Conservation (phyloP, 805 yeast species). For the Priceomyces medius region DNA sequence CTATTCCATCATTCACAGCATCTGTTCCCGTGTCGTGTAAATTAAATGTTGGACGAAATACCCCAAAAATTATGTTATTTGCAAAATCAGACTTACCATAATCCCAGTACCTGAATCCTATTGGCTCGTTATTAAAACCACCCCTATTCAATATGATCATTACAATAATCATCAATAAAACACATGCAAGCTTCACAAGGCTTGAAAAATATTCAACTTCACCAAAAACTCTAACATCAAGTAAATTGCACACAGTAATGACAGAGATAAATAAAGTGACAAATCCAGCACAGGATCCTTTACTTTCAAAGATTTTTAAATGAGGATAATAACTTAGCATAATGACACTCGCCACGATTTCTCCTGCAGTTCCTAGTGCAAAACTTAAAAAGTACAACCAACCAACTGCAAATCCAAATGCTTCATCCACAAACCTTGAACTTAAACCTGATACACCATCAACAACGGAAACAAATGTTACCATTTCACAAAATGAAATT, state of each 20-base stretch:
- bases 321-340: conserved; percentile 67
- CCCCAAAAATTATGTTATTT: conserved; percentile 57
- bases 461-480: conserved; percentile 73
- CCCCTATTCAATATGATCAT: conserved; percentile 69
- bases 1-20: conserved; percentile 54
- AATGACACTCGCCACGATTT: conserved; percentile 76
- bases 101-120: conserved; percentile 77
- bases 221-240: conserved; percentile 72
- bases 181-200: conserved; percentile 52
- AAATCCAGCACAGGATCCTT: conserved; percentile 54
- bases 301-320: conserved; percentile 48
- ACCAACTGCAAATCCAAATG: conserved; percentile 73
- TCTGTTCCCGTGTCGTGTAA: conserved; percentile 55
- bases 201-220: conserved; percentile 69
- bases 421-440: conserved; percentile 73
- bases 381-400: conserved; percentile 74
- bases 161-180: conserved; percentile 54
- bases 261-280: conserved; percentile 58
- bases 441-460: conserved; percentile 77
- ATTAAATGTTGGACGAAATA: conserved; percentile 72
- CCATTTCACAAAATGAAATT: conserved; percentile 78
- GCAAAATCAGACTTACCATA: conserved; percentile 47
- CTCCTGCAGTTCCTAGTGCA: conserved; percentile 72
- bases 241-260: conserved; percentile 52
- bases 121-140: conserved; percentile 39